Base-by-base conservation (phyloP, 1,284 basidiomycete species). In the Heliocybe sulcata region DNA sequence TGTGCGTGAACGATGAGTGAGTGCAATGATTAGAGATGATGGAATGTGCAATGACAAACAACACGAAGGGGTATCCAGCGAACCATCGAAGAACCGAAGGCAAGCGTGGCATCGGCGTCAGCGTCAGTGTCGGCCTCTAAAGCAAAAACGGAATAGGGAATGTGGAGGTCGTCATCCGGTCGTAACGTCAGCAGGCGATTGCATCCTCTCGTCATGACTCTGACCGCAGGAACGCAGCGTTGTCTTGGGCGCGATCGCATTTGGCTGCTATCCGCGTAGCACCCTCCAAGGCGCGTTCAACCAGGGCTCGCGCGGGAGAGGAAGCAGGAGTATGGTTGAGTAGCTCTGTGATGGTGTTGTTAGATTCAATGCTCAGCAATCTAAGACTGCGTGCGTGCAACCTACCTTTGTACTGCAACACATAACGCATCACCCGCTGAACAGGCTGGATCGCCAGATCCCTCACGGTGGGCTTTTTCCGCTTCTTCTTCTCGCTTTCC, bases 371-470 rank as follows among this genome's bases (percentile, higher is more conserved):
- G 45, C 14, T 4, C 2, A 20, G 52, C 45, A 45, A 51, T 1
- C 19, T 16, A 11, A 52, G 20, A 27, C 47, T 55, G 54, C 52
- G 29, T 57, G 52, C 49, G 50, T 48, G 20, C 35, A 9, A 70
- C 76, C 54, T 56, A 85, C 85, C 84, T 71, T 75, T 75, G 60
- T 81, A 88, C 49, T 87, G 71, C 52, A 88, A 60, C 10, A 83
- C 83, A 67, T 88, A 88, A 60, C 85, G 75, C 73, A 81, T 83
- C 23, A 86, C 77, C 53, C 85, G 71, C 68, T 88, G 85, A 14
- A 81, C 81, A 20, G 85, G 85, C 58, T 84, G 70, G 58, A 88
- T 88, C 2, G 82, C 85, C 9, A 87, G 69, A 57, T 88, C 85
- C 54, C 83, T 70, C 25, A 82, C 71, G 23, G 68, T 64, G 19